A percentile compares a stretch with the other conserved stretches of the same genome.
These are phyloP conservation scores for Nymphaea thermarum DNA, from an alignment of 164 flowering plant species.

Conservation along the genomic window DNA sequence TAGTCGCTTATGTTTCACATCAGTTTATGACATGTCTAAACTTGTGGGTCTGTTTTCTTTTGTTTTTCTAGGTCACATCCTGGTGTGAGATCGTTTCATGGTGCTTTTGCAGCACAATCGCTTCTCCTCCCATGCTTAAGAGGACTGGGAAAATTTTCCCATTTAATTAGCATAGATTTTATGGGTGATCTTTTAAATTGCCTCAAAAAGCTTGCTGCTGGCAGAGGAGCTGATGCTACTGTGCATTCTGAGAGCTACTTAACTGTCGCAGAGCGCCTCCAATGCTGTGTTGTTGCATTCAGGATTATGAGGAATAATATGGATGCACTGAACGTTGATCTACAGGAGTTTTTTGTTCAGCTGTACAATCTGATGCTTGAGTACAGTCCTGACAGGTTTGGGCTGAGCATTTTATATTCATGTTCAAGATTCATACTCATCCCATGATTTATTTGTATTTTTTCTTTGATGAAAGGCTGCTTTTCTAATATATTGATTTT, in stretches of 20 bases:
- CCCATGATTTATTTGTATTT: no score
- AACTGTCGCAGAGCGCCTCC: slow-evolving; percentile 76
- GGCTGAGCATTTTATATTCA: not conserved
- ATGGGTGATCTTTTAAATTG: slow-evolving; percentile 82
- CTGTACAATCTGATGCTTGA: slow-evolving; percentile 79
- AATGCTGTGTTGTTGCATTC: slow-evolving; percentile 92
- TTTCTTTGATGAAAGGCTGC: no score
- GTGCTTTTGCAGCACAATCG: slow-evolving; percentile 23
- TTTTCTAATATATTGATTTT: no score
- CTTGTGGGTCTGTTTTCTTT: no score
- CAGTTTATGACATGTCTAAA: no score
- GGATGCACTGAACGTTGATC: slow-evolving; percentile 84
- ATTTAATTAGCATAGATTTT: slow-evolving; percentile 76
- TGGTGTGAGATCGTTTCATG: no score
- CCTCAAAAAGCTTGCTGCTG: slow-evolving; percentile 70
- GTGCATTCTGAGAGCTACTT: slow-evolving; percentile 24
- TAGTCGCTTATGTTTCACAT: no score
- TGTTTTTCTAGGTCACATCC: no score
- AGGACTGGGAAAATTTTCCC: slow-evolving; percentile 84
- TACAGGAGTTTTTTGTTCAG: slow-evolving; percentile 79
- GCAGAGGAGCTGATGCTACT: slow-evolving; percentile 17
- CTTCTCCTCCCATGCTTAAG: slow-evolving; percentile 74
- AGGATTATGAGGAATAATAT: slow-evolving; percentile 89
- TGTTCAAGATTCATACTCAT: no score
- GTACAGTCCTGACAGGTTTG: slow-evolving; percentile 85